Evolutionary conservation across 331 rosid species (phyloP).

Genomic region (Rosa hybrid): DNA sequence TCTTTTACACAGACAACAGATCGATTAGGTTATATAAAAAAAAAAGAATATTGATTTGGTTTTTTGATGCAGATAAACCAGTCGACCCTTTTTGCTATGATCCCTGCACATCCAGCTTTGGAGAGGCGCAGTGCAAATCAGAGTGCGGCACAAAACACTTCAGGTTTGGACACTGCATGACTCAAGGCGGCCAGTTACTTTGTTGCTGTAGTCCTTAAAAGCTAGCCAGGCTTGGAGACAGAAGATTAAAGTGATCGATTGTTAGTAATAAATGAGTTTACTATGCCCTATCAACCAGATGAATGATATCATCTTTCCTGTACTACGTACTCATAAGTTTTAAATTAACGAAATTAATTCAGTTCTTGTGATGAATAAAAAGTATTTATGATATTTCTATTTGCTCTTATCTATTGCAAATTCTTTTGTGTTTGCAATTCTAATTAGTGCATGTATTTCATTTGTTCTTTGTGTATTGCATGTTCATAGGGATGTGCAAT

Average conservation of each 20-base stretch:
- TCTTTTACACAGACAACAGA: not conserved
- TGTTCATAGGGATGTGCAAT: not conserved
- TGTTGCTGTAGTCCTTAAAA: conserved; percentile 7
- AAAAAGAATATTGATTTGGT: not conserved
- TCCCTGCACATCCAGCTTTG: not conserved
- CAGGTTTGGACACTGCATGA: not conserved
- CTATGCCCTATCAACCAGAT: not conserved
- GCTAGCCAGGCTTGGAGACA: not conserved
- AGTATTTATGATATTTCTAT: no score
- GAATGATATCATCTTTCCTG: not conserved
- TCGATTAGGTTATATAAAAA: not conserved
- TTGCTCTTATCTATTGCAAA: no score
- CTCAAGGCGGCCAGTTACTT: not conserved
- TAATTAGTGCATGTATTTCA: not conserved
- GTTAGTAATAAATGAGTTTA: not conserved
- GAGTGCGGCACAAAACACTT: not conserved
- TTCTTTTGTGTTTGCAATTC: not conserved
- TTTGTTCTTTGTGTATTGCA: not conserved
- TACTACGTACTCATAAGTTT: not conserved
- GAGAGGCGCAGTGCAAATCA: not conserved
- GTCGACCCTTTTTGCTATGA: conserved; percentile 5
- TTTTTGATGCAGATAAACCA: not conserved
- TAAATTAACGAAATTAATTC: not conserved
- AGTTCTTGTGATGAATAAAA: not conserved
- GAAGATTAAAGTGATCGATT: not conserved